These are phyloP conservation scores for Suillus hirtellus DNA, from an alignment of 768 basidiomycete species.

Conservation along the genomic window DNA sequence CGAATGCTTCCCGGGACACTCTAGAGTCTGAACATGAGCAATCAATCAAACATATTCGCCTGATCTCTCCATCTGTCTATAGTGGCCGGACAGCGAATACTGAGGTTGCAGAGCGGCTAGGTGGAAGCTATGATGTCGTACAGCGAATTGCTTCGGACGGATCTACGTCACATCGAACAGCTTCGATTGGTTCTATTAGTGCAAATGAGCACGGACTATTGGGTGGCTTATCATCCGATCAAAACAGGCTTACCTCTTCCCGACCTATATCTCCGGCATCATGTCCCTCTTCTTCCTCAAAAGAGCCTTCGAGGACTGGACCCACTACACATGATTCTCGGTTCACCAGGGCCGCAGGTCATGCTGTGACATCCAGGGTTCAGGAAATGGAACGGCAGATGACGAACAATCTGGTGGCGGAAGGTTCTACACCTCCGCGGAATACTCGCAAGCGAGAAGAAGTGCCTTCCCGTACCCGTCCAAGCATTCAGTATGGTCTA, in stretches of 20 bases:
- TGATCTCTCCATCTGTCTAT: constrained; percentile 48
- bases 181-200: constrained; percentile 28
- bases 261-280: constrained; percentile 15
- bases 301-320: constrained; percentile 7
- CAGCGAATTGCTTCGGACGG: constrained; percentile 44
- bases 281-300: constrained; percentile 2
- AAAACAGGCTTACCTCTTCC: constrained; percentile 17
- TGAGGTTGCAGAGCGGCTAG: constrained; percentile 65
- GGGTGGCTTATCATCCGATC: constrained; percentile 11
- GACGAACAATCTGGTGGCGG: constrained; percentile 54
- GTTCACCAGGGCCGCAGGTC: constrained; percentile 15
- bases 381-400: constrained; percentile 57
- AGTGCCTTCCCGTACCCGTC: constrained; percentile 38
- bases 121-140: constrained; percentile 67
- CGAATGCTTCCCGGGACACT: constrained; percentile 17
- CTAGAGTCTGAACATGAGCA: constrained; percentile 18
- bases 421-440: constrained; percentile 29
- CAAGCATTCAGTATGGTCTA: constrained; percentile 61
- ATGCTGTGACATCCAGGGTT: constrained; percentile 50
- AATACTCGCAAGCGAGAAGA: constrained; percentile 47
- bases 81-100: constrained; percentile 67
- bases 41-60: constrained; percentile 31
- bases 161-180: constrained; percentile 25
- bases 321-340: not conserved
- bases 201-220: constrained; percentile 22